Percentiles rank a stretch among this genome's conserved stretches.
phyloP scores from a whole-genome alignment of 2,329 filamentous ascomycete genomes.

The Trichoderma gracile region DNA sequence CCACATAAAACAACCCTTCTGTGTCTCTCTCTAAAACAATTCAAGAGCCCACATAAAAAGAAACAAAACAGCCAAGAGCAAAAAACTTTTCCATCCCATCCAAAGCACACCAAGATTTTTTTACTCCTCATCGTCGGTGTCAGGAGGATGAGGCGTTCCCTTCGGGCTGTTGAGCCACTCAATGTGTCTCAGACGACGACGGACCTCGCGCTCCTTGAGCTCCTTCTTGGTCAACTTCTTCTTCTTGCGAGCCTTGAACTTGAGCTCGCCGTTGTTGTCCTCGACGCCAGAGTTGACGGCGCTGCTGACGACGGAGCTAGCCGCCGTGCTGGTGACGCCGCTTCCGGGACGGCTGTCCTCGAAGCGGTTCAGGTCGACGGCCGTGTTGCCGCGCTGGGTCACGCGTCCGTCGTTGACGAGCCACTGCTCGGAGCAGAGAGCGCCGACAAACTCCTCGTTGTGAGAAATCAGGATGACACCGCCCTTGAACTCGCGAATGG shows the following conservation, averaged over 20 bases:
- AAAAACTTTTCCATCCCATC: background rate
- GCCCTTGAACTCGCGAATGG: slow-evolving; percentile 96
- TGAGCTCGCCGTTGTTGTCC: slow-evolving; percentile 75
- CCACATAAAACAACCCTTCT: too few relatives aligned
- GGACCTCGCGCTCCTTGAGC: slow-evolving; percentile 86
- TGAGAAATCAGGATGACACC: slow-evolving; percentile 99
- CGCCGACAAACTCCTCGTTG: slow-evolving; percentile 98
- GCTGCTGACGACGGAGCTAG: slow-evolving; percentile 56
- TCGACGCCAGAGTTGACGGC: slow-evolving; percentile 79
- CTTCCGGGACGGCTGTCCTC: slow-evolving; percentile 74
- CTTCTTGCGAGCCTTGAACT: slow-evolving; percentile 91
- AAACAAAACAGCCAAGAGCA: background rate
- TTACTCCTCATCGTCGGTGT: slow-evolving; percentile 70
- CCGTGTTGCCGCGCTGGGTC: slow-evolving; percentile 75
- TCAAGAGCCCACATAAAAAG: background rate
- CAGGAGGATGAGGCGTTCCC: slow-evolving; percentile 74
- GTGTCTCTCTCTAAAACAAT: too few relatives aligned
- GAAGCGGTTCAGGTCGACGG: slow-evolving; percentile 78
- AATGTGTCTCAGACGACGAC: slow-evolving; percentile 82
- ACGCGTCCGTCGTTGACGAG: slow-evolving; percentile 87
- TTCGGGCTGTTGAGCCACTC: slow-evolving; percentile 83
- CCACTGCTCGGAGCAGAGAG: slow-evolving; percentile 95
- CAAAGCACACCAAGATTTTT: background rate
- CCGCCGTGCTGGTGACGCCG: slow-evolving; percentile 55
- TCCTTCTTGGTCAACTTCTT: slow-evolving; percentile 99